Base-by-base conservation (phyloP, 305 asterid species). In the Fraxinus floribunda region DNA sequence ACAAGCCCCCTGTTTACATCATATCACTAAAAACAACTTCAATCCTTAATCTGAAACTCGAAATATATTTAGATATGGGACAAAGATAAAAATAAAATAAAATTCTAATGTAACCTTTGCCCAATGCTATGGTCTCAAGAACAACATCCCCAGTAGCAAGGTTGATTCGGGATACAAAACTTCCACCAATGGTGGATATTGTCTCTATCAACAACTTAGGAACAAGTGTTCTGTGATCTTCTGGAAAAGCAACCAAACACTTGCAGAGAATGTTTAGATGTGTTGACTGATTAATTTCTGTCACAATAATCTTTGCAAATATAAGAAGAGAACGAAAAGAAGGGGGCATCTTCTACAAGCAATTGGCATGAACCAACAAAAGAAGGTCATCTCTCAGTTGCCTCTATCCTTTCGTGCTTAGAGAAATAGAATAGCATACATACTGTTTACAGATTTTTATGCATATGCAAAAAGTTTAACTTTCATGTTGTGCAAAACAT, bases 181-280 rank as follows among this genome's bases (percentile, higher is more conserved):
- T 92, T 84, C 93, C 81, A 84, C 90, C 87, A 83, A 91, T 84
- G 82, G 93, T 79, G 81, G 90, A 87, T 98, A 96, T 91, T 83
- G 93, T 83, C 86, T 94, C 99, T 46, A 88, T 91, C 84, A 96
- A 86, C 83, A 96, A 89, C 87, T 86, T 94, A 70, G 98, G 98
- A 44, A 94, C 98, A 83, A 94, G 94, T 81, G 88, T 87, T 90
- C 77, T 93, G 86, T 92, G 93, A 86, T 96, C 99, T 85, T 93
- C 97, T 74, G 97, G 98, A 86, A 96, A 94, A 87, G 98, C 97
- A 83, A 91, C 92, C 86, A 88, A 84, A 84, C 97, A 96, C 99
- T 98, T 96, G 93, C 75, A 83, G 81, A 83, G 68, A 66, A 80
- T 77, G 35, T 24, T 83, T 38, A 7, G 6, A 82, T 4, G 73